Base-by-base conservation (phyloP, 169 alveolate genomes). In the Cryptosporidium tyzzeri region DNA sequence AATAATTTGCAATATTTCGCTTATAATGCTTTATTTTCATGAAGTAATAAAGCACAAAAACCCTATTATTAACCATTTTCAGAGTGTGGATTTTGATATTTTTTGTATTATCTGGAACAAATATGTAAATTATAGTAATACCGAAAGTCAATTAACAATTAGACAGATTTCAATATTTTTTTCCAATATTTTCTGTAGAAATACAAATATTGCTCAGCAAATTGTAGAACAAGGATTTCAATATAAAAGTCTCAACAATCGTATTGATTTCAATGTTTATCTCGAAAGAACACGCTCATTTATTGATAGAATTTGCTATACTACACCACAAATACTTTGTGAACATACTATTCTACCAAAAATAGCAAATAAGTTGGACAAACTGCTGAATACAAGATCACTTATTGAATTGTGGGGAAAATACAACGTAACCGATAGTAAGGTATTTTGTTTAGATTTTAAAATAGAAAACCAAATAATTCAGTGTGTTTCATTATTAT, bases 401-500 rank as follows among this genome's bases (percentile, higher is more conserved):
- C 39, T 80, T 3, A 18, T 51, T 44, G 75, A 65, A 4, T 44
- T 23, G 37, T 80, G 89, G 89, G 68, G 68, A 12, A 80, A 62
- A 62, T 80, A 80, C 33, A 33, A 21, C 48, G 86, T 65, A 0
- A 80, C 48, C 5, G 44, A 80, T 37, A 59, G 33, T 16, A 37
- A 37, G 7, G 50, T 8, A 16, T 37, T 33, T 16, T 9, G 44
- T 21, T 8, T 23, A 2, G 86, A 59, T 35, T 58, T 33, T 35
- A 58, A 73, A 31, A 80, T 80, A 18, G 89, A 80, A 45, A 80
- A 80, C 44, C 80, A 80, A 80, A 62, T 80, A 23, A 80, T 80
- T 16, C 75, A 58, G 35, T 80, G 89, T 2, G 75, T 80, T 10
- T 59, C 70, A 5, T 80, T 80, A 51, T 65, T 80, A 41, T 62